Evolutionary conservation across 139 green algal genomes (phyloP).

Genomic region (Microglena sp.): DNA sequence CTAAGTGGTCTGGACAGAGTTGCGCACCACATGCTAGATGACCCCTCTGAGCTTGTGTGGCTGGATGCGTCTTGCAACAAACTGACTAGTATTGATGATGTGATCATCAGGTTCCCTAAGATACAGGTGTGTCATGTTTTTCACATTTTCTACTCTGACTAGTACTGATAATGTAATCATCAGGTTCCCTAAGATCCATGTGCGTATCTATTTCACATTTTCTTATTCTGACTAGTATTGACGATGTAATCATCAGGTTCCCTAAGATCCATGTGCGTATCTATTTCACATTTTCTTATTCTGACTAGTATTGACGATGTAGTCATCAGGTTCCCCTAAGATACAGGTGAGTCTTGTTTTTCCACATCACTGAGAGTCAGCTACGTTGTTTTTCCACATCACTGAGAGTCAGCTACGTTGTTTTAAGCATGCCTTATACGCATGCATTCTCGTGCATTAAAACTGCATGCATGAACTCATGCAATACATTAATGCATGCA

Average conservation of each 20-base stretch:
- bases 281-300: not conserved
- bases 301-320: constrained; percentile 25
- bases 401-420: not conserved
- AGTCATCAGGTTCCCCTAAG: constrained; percentile 22
- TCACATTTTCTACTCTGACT: constrained; percentile 2
- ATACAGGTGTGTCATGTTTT: constrained; percentile 16
- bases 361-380: not conserved
- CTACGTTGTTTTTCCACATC: not conserved
- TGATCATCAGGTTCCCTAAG: constrained; percentile 25
- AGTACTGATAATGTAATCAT: constrained; percentile 23
- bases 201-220: not conserved
- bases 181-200: constrained; percentile 26
- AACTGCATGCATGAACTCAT: constrained; percentile 2
- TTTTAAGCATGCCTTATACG: not conserved
- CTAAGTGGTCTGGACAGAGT: constrained; percentile 8
- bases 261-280: constrained; percentile 24
- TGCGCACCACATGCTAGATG: constrained; percentile 9
- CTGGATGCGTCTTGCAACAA: constrained; percentile 33
- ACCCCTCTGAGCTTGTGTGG: constrained; percentile 26
- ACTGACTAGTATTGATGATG: constrained; percentile 22
- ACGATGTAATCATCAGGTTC: constrained; percentile 23
- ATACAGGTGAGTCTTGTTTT: constrained; percentile 16
- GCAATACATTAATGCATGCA: too few species aligned
- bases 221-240: constrained; percentile 16
- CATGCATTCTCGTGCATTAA: not conserved